Evolutionary conservation across 2,329 filamentous ascomycete genomes (phyloP).

Genomic region (Epichloe scottii): DNA sequence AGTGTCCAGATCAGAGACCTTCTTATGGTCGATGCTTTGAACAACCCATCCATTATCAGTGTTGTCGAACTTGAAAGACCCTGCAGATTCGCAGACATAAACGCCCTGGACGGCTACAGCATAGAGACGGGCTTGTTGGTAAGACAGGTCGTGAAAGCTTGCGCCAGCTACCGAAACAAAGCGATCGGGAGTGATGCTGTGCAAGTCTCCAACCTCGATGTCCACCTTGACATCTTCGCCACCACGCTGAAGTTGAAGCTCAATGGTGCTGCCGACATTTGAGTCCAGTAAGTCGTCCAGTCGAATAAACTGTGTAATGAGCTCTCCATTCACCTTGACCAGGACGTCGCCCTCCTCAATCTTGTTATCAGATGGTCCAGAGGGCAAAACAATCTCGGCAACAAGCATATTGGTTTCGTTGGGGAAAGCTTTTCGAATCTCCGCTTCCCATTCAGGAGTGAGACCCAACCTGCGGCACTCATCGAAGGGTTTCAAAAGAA

Average conservation of each 20-base stretch:
- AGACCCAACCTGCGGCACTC: conserved; percentile 86
- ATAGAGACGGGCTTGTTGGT: conserved; percentile 93
- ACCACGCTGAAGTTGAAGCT: conserved; percentile 74
- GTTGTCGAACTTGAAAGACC: conserved; percentile 89
- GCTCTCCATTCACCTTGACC: conserved; percentile 83
- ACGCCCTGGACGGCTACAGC: conserved; percentile 86
- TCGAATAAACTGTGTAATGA: conserved; percentile 84
- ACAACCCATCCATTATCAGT: conserved; percentile 88
- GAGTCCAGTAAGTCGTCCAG: conserved; percentile 88
- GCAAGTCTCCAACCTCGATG: conserved; percentile 75
- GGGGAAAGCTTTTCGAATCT: conserved; percentile 71
- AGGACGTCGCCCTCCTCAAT: conserved; percentile 91
- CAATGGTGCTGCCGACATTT: conserved; percentile 66
- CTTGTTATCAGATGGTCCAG: conserved; percentile 76
- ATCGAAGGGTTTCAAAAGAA: conserved; percentile 92
- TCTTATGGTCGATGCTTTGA: conserved; percentile 83
- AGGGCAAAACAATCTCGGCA: conserved; percentile 84
- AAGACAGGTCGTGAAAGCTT: conserved; percentile 92
- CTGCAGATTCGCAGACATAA: conserved; percentile 87
- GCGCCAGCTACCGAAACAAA: conserved; percentile 91
- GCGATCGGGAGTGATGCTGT: conserved; percentile 87
- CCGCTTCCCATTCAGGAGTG: conserved; percentile 73
- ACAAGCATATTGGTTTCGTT: conserved; percentile 95
- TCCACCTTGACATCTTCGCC: conserved; percentile 79
- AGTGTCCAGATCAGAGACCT: conserved; percentile 72